Conservation (phyloP, 2,329 filamentous ascomycete genomes). For the Chalara sp. region DNA sequence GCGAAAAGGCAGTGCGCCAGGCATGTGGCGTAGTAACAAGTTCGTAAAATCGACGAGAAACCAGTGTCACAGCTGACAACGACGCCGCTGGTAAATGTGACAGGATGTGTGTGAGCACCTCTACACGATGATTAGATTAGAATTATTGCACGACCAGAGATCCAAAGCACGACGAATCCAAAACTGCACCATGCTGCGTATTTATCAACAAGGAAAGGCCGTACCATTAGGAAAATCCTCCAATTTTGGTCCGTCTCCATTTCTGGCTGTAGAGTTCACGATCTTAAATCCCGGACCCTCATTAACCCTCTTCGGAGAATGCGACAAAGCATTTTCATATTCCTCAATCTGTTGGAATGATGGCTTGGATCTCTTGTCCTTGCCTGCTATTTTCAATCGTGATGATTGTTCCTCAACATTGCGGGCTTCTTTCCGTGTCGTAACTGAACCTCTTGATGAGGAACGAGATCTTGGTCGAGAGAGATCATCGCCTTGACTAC, state of each 20-base stretch:
- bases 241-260: slow-evolving; percentile 19
- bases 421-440: slow-evolving; percentile 5
- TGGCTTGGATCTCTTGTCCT: slow-evolving; percentile 22
- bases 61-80: slow-evolving; percentile 72
- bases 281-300: slow-evolving; percentile 49
- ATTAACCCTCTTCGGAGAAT: slow-evolving; percentile 33
- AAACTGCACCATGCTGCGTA: not conserved
- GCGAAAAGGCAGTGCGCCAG: slow-evolving; percentile 87
- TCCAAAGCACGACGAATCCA: not conserved
- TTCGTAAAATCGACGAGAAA: slow-evolving; percentile 80
- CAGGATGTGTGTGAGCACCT: slow-evolving; percentile 85
- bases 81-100: slow-evolving; percentile 85
- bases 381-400: slow-evolving; percentile 40
- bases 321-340: slow-evolving; percentile 53
- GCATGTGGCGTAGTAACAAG: slow-evolving; percentile 88
- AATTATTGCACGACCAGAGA: slow-evolving; percentile 8
- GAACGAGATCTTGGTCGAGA: not conserved
- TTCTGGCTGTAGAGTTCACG: slow-evolving; percentile 35
- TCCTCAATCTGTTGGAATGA: slow-evolving; percentile 44
- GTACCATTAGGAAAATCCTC: slow-evolving; percentile 75
- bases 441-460: slow-evolving; percentile 25
- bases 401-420: slow-evolving; percentile 44
- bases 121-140: slow-evolving; percentile 40
- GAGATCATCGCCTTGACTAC: no score
- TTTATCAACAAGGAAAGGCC: slow-evolving; percentile 2